These are phyloP conservation scores for Cunninghamia lanceolata DNA, from an alignment of 75 land plant species.

Conservation along the genomic window DNA sequence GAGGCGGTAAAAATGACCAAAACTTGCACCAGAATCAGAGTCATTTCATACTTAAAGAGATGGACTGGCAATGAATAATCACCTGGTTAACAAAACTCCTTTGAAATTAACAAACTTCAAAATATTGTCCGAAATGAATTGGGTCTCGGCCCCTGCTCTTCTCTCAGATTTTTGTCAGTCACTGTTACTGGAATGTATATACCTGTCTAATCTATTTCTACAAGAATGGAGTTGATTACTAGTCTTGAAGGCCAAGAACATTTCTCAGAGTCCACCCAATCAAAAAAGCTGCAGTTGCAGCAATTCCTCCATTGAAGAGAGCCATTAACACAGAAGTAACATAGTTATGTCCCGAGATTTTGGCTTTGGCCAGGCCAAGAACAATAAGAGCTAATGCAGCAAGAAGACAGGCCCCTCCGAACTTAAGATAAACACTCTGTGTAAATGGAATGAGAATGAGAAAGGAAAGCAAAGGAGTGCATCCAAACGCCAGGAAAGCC, in stretches of 20 bases:
- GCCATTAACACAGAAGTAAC: conserved; percentile 25
- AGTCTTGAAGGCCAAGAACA: conserved; percentile 33
- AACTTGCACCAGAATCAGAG: no score
- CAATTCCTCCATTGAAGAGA: conserved; percentile 53
- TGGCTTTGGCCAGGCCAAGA: conserved; percentile 63
- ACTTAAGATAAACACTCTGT: conserved; percentile 35
- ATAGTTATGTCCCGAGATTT: conserved; percentile 52
- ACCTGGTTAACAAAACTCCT: no score
- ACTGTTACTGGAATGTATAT: no score
- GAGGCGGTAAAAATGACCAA: no score
- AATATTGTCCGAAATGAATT: no score
- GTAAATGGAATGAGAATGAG: conserved; percentile 59
- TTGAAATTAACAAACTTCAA: no score
- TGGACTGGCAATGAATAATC: no score
- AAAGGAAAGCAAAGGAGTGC: conserved; percentile 54
- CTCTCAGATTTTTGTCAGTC: no score
- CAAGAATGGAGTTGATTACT: no score
- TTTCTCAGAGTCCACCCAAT: conserved; percentile 51
- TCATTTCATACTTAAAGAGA: no score
- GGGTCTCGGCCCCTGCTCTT: no score
- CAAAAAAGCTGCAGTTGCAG: conserved; percentile 53
- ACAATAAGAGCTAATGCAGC: conserved; percentile 47
- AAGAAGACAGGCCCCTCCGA: conserved; percentile 47
- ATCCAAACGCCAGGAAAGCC: conserved; percentile 54
- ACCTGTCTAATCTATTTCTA: no score